phyloP scores from a whole-genome alignment of 2,329 filamentous ascomycete species.

The Colletotrichum musae region DNA sequence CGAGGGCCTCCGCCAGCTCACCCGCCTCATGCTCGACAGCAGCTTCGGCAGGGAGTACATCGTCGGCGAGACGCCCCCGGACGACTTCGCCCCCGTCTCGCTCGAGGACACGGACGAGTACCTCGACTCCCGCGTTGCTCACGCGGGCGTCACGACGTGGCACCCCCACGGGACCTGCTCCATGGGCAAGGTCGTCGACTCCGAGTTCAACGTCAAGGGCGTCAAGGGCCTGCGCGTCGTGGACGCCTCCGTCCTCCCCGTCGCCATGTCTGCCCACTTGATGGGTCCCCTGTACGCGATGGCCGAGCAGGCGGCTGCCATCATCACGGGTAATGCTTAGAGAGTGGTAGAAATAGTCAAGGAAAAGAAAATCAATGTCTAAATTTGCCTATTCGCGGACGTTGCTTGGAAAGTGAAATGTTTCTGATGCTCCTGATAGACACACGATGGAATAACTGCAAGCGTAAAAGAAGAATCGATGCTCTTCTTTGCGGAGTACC shows the following conservation, averaged over 20 bases:
- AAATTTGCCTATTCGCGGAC: too few species aligned
- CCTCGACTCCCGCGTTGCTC: conserved; percentile 12
- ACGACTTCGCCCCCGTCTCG: conserved; percentile 5
- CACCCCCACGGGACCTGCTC: conserved; percentile 47
- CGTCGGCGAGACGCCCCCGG: conserved; percentile 13
- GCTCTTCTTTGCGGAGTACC: too few species aligned
- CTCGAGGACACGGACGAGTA: conserved; percentile 23
- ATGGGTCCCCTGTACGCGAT: conserved; percentile 68
- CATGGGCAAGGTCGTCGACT: conserved; percentile 51
- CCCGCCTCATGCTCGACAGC: conserved; percentile 42
- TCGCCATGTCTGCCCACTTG: conserved; percentile 62
- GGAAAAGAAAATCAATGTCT: neutral
- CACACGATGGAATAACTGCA: too few species aligned
- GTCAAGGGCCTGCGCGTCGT: conserved; percentile 53
- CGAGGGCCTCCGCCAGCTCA: conserved; percentile 45
- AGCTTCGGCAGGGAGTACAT: conserved; percentile 32
- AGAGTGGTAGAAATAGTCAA: neutral
- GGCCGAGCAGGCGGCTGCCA: conserved; percentile 72
- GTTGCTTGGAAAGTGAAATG: too few species aligned
- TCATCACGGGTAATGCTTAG: conserved; percentile 52
- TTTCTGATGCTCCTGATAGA: too few species aligned
- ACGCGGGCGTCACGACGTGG: conserved; percentile 34
- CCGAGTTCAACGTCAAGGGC: conserved; percentile 53
- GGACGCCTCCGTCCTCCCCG: conserved; percentile 51
- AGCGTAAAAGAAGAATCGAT: too few species aligned